Conservation (phyloP, 306 rosid genomes). For the Lotus japonicus region DNA sequence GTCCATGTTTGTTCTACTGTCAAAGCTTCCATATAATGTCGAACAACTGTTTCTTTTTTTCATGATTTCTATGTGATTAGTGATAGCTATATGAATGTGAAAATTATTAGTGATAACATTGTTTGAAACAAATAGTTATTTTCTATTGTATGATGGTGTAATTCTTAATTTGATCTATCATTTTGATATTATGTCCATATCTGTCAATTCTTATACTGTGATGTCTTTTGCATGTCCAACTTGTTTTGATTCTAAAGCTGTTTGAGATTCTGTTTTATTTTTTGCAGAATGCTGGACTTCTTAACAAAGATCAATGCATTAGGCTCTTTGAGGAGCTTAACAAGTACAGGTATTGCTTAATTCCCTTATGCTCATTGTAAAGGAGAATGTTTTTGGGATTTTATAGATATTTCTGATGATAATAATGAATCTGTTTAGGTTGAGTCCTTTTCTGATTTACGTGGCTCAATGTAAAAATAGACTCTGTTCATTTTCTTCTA, state of each 20-base stretch:
- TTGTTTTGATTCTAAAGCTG: slow-evolving; percentile 14
- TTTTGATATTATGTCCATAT: no score
- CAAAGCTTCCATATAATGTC: neutral
- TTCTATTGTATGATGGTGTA: no score
- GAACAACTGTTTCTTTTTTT: slow-evolving; percentile 9
- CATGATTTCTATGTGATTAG: no score
- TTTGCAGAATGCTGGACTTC: slow-evolving; percentile 48
- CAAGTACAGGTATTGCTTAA: slow-evolving; percentile 64
- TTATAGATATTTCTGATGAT: neutral
- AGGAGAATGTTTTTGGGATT: slow-evolving; percentile 1
- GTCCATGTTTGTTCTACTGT: slow-evolving; percentile 2
- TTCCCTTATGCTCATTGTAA: slow-evolving; percentile 7
- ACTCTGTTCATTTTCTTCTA: neutral
- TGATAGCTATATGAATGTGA: no score
- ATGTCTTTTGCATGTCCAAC: slow-evolving; percentile 8
- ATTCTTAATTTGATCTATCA: no score
- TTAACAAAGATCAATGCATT: slow-evolving; percentile 74
- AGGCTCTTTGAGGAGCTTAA: slow-evolving; percentile 73
- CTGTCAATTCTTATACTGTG: neutral
- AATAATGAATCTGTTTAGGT: neutral
- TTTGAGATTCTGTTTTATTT: slow-evolving; percentile 27
- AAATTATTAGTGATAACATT: no score
- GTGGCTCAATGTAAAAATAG: neutral
- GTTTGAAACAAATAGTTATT: no score
- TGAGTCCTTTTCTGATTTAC: slow-evolving; percentile 3